A percentile compares a stretch with the other conserved stretches of the same genome.
Evolutionary conservation across 306 rosid species (phyloP).

Genomic region (Begonia peltatifolia): DNA sequence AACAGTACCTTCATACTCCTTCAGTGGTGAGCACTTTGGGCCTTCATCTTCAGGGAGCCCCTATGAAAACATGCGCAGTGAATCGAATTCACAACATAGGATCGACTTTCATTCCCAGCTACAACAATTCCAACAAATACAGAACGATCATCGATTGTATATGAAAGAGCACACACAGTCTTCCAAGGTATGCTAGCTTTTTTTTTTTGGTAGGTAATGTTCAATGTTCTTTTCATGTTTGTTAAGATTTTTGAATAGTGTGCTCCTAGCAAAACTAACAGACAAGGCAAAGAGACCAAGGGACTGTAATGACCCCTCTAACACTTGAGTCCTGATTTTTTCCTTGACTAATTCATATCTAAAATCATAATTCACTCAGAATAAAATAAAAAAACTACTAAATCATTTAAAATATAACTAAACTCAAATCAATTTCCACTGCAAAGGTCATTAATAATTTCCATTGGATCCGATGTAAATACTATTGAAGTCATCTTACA

Average conservation of each 20-base stretch:
- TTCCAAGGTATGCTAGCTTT: slow-evolving; percentile 27
- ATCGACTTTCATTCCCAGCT: slow-evolving; percentile 60
- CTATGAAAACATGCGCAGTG: slow-evolving; percentile 44
- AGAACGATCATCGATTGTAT: slow-evolving; percentile 52
- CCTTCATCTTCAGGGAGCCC: slow-evolving; percentile 46
- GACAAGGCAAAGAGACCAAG: no score
- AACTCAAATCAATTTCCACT: no score
- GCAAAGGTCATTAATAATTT: no score
- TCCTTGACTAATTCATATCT: not conserved
- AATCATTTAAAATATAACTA: no score
- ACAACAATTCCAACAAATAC: slow-evolving; percentile 80
- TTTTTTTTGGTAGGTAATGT: not conserved
- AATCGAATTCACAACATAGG: slow-evolving; percentile 41
- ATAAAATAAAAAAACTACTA: no score
- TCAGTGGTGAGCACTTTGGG: slow-evolving; percentile 45
- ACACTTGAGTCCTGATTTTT: not conserved
- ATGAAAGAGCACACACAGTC: slow-evolving; percentile 28
- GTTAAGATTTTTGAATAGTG: no score
- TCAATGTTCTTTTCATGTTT: not conserved
- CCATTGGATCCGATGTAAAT: no score
- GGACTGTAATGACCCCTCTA: not conserved
- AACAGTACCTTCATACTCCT: slow-evolving; percentile 66
- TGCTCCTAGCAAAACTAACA: not conserved
- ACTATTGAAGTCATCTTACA: no score
- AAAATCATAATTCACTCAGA: no score